A percentile compares a stretch with the other conserved stretches of the same genome.
phyloP scores from a whole-genome alignment of 2,329 filamentous ascomycete species.

The Alternaria consortialis region DNA sequence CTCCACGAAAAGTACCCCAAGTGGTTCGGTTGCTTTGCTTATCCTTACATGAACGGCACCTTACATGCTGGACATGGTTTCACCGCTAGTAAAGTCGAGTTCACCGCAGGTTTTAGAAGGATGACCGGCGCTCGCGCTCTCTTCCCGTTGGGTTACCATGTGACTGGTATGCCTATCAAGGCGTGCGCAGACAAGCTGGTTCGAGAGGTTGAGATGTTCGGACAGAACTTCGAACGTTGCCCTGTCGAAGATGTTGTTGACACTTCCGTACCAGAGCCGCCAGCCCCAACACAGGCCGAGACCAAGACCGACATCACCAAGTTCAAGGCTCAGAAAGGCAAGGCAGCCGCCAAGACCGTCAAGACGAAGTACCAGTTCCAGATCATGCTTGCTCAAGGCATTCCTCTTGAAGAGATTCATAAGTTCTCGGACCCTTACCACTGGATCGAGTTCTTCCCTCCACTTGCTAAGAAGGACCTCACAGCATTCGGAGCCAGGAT shows the following conservation, averaged over 20 bases:
- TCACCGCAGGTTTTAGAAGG: slow-evolving; percentile 82
- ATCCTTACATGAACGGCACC: slow-evolving; percentile 57
- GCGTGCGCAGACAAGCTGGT: slow-evolving; percentile 95
- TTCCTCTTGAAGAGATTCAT: slow-evolving; percentile 88
- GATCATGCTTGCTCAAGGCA: slow-evolving; percentile 91
- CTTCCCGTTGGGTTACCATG: slow-evolving; percentile 94
- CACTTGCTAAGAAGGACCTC: slow-evolving; percentile 80
- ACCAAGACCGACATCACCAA: slow-evolving; percentile 86
- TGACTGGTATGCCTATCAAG: slow-evolving; percentile 93
- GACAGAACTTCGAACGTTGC: slow-evolving; percentile 83
- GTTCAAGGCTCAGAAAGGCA: slow-evolving; percentile 80
- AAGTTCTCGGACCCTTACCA: slow-evolving; percentile 89
- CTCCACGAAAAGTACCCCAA: slow-evolving; percentile 85
- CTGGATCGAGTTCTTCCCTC: slow-evolving; percentile 93
- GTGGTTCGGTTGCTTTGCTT: slow-evolving; percentile 84
- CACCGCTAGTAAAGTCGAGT: slow-evolving; percentile 92
- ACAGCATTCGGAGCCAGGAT: slow-evolving; percentile 85
- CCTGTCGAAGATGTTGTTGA: slow-evolving; percentile 48
- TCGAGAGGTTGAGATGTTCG: slow-evolving; percentile 88
- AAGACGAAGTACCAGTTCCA: slow-evolving; percentile 97
- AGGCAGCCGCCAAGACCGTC: slow-evolving; percentile 86
- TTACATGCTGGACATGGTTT: slow-evolving; percentile 93
- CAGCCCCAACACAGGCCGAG: slow-evolving; percentile 69
- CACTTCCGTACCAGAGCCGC: slow-evolving; percentile 60
- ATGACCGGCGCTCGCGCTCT: slow-evolving; percentile 90